Evolutionary conservation across 73 alveolate species (phyloP).

Genomic region (Paraurostyla sp.): DNA sequence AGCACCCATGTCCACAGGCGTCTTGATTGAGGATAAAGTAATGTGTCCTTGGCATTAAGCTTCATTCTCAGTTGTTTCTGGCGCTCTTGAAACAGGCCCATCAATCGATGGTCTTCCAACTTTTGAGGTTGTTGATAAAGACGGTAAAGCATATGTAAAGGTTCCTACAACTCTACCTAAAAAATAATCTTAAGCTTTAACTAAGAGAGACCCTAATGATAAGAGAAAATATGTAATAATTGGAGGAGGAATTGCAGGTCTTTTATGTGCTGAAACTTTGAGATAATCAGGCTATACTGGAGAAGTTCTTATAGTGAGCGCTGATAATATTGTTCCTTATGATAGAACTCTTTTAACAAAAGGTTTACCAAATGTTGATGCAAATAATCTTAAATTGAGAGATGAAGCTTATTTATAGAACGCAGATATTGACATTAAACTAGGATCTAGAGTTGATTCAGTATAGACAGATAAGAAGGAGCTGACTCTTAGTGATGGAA

Average conservation of each 20-base stretch:
- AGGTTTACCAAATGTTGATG: conserved; percentile 63
- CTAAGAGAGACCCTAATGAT: conserved; percentile 86
- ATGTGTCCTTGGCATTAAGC: conserved; percentile 96
- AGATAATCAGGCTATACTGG: conserved; percentile 91
- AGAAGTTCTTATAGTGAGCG: conserved; percentile 82
- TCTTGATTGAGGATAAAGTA: conserved; percentile 82
- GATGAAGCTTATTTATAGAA: conserved; percentile 63
- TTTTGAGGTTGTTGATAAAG: conserved; percentile 78
- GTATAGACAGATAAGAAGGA: conserved; percentile 70
- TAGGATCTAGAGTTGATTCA: conserved; percentile 62
- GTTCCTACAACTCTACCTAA: conserved; percentile 78
- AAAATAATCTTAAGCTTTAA: conserved; percentile 65
- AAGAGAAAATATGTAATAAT: conserved; percentile 80
- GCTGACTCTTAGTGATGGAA: conserved; percentile 70
- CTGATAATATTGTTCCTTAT: conserved; percentile 86
- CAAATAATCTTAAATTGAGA: conserved; percentile 62
- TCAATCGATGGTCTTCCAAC: conserved; percentile 88
- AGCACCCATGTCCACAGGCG: conserved; percentile 85
- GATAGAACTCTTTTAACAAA: conserved; percentile 88
- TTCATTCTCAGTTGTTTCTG: conserved; percentile 86
- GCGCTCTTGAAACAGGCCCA: conserved; percentile 91
- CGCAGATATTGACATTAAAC: conserved; percentile 78
- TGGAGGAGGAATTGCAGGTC: conserved; percentile 98
- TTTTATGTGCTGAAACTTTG: conserved; percentile 94
- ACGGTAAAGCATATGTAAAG: conserved; percentile 79